Evolutionary conservation across 2,329 filamentous ascomycete species (phyloP), one percentile per base, ranked within the genome.

Genomic region (Fusarium sp.): DNA sequence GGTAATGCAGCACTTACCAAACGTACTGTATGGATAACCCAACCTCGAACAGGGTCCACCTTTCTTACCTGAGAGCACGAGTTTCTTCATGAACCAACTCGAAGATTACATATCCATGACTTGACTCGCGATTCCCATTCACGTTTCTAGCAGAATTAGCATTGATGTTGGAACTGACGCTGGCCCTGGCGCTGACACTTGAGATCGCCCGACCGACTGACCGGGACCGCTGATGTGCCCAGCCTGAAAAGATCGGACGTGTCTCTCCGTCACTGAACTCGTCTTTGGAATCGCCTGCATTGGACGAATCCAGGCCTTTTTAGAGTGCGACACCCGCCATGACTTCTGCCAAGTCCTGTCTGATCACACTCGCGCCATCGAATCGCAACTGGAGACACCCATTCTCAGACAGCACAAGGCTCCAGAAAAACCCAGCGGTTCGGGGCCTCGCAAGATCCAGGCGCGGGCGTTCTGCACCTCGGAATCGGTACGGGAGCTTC

Each of bases 1-100:
- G 64, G 71, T 67, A 76, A 74, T 73, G 77, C 76, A 65, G 77
- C 78, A 77, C 78, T 78, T 79, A 74, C 76, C 74, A 77, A 73
- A 72, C 62, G 52, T 66, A 49, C 63, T 62, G 55, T 67, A 60
- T 48, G 33, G 39, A 60, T 31, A 76, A 61, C 60, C 31, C 38
- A 56, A 58, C 42, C 25, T 51, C 64, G 27, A 60, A 62, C 46
- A 21, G 33, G 69, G 19, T 73, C 69, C 72, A 59, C 71, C 65
- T 74, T 74, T 74, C 54, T 38, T 45, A 44, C 25, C 60, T 52
- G 52, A 65, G 39, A 27, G 52, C 58, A 60, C n/a, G 37, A 54
- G 59, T 55, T 58, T 27, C 44, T 64, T 62, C 39, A 46, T 38
- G 58, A 64, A 58, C 23, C 39, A 57, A 25, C 19, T 42, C 23